Evolutionary conservation across 805 yeast genomes (phyloP), one percentile per base, ranked within the genome.

Genomic region (Candida pseudofarinosa): DNA sequence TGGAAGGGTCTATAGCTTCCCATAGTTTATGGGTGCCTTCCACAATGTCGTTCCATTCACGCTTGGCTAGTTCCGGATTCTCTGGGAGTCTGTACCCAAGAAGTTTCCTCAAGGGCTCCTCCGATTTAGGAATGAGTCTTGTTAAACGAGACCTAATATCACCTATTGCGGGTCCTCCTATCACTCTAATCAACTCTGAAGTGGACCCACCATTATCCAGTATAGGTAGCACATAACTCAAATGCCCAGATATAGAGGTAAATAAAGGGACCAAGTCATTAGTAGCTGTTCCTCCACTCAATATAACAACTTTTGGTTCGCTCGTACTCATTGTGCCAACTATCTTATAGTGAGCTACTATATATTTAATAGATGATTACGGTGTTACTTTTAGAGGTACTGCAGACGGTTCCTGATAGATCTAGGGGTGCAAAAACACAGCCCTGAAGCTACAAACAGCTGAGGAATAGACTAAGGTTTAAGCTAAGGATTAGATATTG

Each of bases 81-180:
- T 62, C 62, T 0, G 81, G 70, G 17, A 85, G 64, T 40, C 95
- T 56, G 52, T 72, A 71, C 13, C 69, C 59, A 14, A 77, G 55
- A 14, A 71, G 53, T 1, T 53, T 59, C 14, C 70, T 58, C 30
- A 76, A 48, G 0, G 56, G 56, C 12, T 45, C 55, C 36, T 69
- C 68, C 19, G 72, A 66, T 26, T 73, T 76, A 1, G 88, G 84
- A 30, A 88, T 83, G 44, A 90, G 63, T 41, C 90, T 65, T 0
- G 88, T 85, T 20, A 89, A 72, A 43, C 98, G 63, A 0, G 96
- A 87, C 38, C 97, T 67, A 2, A 90, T 73, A 58, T 90, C 98
- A 2, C 98, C 98, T 41, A 90, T 88, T 0, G 97, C 97, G 2
- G 96, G 96, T 0, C 98, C 97, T 2, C 96, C 96, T 14, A 90